Percentiles rank a stretch among this genome's conserved stretches.
These are phyloP conservation scores for Ogataea philodendri DNA, from an alignment of 805 yeast species.

Conservation along the genomic window DNA sequence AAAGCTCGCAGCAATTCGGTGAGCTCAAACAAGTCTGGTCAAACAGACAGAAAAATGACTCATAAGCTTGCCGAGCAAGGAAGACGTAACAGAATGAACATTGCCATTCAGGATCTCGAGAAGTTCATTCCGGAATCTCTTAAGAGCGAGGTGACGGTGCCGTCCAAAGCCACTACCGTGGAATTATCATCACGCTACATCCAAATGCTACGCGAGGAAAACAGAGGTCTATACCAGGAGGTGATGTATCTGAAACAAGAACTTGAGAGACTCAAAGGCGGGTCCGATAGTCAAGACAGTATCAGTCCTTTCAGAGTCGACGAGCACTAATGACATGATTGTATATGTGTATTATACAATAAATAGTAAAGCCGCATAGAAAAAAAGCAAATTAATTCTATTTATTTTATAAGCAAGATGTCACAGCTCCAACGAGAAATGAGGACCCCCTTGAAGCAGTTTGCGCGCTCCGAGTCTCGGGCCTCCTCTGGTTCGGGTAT, in stretches of 20 bases:
- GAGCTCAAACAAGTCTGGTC: constrained; percentile 13
- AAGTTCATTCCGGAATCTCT: constrained; percentile 61
- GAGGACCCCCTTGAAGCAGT: constrained; percentile 2
- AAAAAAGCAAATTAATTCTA: constrained; percentile 1
- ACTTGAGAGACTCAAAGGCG: constrained; percentile 11
- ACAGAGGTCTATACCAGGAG: constrained; percentile 37
- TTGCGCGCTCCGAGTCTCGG: constrained; percentile 15
- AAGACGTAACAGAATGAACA: constrained; percentile 86
- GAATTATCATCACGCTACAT: constrained; percentile 82
- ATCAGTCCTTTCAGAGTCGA: constrained; percentile 22
- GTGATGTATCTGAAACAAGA: constrained; percentile 35
- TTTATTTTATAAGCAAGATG: constrained; percentile 12
- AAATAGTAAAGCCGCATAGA: constrained; percentile 11
- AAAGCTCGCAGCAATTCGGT: constrained; percentile 8
- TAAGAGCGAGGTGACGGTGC: constrained; percentile 58
- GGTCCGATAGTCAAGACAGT: constrained; percentile 8
- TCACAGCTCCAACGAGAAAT: constrained; percentile 23
- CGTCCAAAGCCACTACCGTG: constrained; percentile 93
- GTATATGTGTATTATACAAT: too few species aligned
- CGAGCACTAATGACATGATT: too few species aligned
- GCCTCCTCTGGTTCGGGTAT: constrained; percentile 18
- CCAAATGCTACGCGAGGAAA: constrained; percentile 39
- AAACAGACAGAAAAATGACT: constrained; percentile 54
- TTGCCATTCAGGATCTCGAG: constrained; percentile 76
- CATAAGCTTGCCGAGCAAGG: constrained; percentile 97